A percentile compares a stretch with the other conserved stretches of the same genome.
These are phyloP conservation scores for Ceratobasidium sp. DNA, from an alignment of 1,284 basidiomycete species.

Conservation along the genomic window DNA sequence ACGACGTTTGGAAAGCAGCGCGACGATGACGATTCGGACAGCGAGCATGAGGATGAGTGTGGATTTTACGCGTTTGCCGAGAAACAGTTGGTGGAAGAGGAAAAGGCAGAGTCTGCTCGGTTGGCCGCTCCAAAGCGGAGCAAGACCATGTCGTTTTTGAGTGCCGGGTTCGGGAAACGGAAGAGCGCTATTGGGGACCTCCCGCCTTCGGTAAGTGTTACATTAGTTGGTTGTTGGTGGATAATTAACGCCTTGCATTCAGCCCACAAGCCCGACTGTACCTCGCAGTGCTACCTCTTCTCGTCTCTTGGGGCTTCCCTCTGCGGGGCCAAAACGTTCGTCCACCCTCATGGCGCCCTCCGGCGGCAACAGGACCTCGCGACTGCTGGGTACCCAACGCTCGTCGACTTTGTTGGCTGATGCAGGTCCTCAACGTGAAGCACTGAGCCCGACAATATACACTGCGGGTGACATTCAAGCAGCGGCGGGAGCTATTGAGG, in stretches of 20 bases:
- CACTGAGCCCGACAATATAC: conserved; percentile 65
- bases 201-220: not conserved
- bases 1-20: conserved; percentile 13
- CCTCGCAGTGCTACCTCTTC: conserved; percentile 20
- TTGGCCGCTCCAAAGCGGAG: conserved; percentile 28
- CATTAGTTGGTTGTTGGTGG: not conserved
- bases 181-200: conserved; percentile 15
- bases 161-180: conserved; percentile 27
- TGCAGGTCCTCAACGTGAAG: not conserved
- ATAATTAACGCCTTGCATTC: not conserved
- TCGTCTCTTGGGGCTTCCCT: not conserved
- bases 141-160: conserved; percentile 36
- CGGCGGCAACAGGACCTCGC: conserved; percentile 13
- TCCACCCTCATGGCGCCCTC: conserved; percentile 13
- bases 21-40: conserved; percentile 6
- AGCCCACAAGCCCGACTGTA: not conserved
- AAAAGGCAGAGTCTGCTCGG: conserved; percentile 1
- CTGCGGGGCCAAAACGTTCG: conserved; percentile 16
- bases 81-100: conserved; percentile 6
- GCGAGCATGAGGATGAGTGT: conserved; percentile 23
- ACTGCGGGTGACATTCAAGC: conserved; percentile 60
- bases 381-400: conserved; percentile 8
- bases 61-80: conserved; percentile 35
- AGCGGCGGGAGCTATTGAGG: conserved; percentile 61
- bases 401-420: conserved; percentile 27